phyloP scores from a whole-genome alignment of 495 filamentous ascomycete species.

The Tuber aestivum region DNA sequence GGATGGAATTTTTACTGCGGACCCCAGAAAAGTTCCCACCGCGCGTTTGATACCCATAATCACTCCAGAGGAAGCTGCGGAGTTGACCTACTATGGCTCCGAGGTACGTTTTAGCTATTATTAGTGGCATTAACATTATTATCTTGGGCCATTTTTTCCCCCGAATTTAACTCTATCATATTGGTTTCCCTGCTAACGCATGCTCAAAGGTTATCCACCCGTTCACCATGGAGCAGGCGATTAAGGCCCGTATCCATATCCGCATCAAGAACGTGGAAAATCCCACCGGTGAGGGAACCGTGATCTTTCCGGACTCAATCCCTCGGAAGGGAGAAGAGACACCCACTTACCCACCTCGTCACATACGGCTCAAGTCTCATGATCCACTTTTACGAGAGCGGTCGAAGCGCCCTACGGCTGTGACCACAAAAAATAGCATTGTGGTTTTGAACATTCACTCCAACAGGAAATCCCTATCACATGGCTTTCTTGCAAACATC shows the following conservation, averaged over 20 bases:
- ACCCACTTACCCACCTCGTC: constrained; percentile 31
- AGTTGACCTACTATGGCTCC: constrained; percentile 87
- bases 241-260: constrained; percentile 73
- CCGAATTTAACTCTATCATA: neutral
- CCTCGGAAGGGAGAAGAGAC: constrained; percentile 41
- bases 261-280: constrained; percentile 99
- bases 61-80: constrained; percentile 80
- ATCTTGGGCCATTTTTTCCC: neutral
- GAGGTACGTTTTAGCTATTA: constrained; percentile 46
- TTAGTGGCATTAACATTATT: neutral
- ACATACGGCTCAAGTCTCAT: constrained; percentile 22
- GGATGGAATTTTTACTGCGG: constrained; percentile 83
- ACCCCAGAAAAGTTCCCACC: constrained; percentile 81
- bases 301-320: constrained; percentile 56
- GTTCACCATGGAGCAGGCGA: constrained; percentile 97
- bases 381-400: constrained; percentile 46
- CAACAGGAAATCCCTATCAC: constrained; percentile 80
- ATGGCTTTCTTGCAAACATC: constrained; percentile 88
- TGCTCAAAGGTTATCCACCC: constrained; percentile 76
- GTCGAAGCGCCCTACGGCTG: constrained; percentile 76
- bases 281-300: constrained; percentile 75
- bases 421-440: constrained; percentile 93
- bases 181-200: neutral
- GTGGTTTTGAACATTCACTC: constrained; percentile 95
- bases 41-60: constrained; percentile 69